Base-by-base conservation (phyloP, 768 basidiomycete species). In the Mrakia hoshinonis region DNA sequence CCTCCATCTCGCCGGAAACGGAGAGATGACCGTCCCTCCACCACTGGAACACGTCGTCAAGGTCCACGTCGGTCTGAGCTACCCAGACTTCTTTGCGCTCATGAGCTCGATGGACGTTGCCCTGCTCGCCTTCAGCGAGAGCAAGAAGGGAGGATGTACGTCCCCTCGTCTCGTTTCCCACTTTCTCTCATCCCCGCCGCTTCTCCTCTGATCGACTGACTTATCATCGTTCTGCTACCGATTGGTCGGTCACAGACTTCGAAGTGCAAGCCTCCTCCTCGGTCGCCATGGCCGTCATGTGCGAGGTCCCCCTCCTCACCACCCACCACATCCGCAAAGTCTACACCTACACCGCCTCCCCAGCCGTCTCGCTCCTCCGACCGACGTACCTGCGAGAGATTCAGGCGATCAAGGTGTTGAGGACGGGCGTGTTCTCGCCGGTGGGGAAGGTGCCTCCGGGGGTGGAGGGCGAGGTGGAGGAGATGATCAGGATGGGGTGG, bases 321-420 rank as follows among this genome's bases (percentile, higher is more conserved):
- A 83, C 81, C 2, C 75, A 77, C 22, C 82, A 81, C 69, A 81
- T 80, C 48, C 79, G 79, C 26, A 74, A 76, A 48, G 75, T 81
- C 29, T 83, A 83, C 71, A 77, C 76, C 4, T 81, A 82, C 70
- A 80, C 80, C 55, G 78, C 81, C 70, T 80, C 82, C 70, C 76
- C 79, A 49, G 72, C 80, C 20, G 79, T 79, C 0, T 78, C 80
- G 7, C 77, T 83, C 64, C 81, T 80, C 11, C 79, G 82, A 4
- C 82, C 82, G 22, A 76, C 81, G 0, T 82, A 79, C 18, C 78
- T 83, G 76, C 77, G 79, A 11, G 82, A 83, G 72, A 77, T 83
- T 20, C 78, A 77, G 18, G 81, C 81, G 1, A 51, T 83, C 67
- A 79, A 79, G 66, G 79, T 80, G 9, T 77, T 83, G 24, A 81